Evolutionary conservation across 2,329 filamentous ascomycete species (phyloP).

Genomic region (Microascus cirrosus): DNA sequence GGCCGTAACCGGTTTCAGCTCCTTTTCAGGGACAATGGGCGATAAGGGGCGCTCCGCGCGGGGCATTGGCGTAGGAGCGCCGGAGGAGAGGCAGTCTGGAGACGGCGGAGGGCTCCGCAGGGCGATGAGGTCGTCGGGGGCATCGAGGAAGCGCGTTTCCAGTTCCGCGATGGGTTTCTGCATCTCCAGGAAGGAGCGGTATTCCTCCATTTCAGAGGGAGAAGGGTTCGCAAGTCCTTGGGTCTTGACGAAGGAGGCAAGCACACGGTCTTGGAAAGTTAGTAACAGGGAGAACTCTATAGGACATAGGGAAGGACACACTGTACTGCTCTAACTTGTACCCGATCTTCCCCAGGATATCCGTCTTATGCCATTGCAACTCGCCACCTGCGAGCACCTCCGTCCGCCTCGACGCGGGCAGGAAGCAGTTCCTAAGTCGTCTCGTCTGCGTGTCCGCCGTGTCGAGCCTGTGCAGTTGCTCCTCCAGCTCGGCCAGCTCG

Average conservation of each 20-base stretch:
- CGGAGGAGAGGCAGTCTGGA: slow-evolving; percentile 8
- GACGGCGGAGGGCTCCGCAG: slow-evolving; percentile 11
- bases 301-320: slow-evolving; percentile 21
- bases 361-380: slow-evolving; percentile 47
- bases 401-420: slow-evolving; percentile 48
- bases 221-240: slow-evolving; percentile 37
- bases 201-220: slow-evolving; percentile 34
- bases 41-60: slow-evolving; percentile 5
- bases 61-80: slow-evolving; percentile 13
- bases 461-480: slow-evolving; percentile 63
- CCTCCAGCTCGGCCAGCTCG: slow-evolving; percentile 70
- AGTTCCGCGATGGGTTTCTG: slow-evolving; percentile 43
- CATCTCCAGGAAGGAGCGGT: slow-evolving; percentile 42
- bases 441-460: slow-evolving; percentile 37
- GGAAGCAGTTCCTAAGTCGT: slow-evolving; percentile 26
- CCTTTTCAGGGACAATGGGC: slow-evolving; percentile 1
- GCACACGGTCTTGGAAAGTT: slow-evolving; percentile 35
- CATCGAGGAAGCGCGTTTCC: slow-evolving; percentile 50
- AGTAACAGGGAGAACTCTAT: slow-evolving; percentile 5
- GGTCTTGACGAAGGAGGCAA: slow-evolving; percentile 45
- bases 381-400: slow-evolving; percentile 44
- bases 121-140: slow-evolving; percentile 41
- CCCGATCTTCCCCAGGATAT: slow-evolving; percentile 50
- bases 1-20: not conserved
- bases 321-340: slow-evolving; percentile 59